Conservation (phyloP, 129 eudicot species). For the Cynara cardunculus region DNA sequence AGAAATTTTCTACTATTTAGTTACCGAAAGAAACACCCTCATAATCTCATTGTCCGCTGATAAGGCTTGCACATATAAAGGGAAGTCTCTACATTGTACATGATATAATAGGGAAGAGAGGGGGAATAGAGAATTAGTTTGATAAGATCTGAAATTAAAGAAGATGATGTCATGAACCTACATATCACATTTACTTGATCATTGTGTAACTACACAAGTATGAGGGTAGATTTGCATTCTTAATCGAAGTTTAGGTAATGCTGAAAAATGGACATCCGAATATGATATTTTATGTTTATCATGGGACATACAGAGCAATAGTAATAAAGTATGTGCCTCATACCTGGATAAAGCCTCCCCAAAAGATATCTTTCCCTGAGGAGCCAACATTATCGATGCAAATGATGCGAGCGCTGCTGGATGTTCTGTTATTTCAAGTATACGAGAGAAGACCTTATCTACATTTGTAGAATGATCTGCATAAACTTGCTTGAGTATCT, state of each 20-base stretch:
- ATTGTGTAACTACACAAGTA: no score
- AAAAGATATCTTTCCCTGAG: constrained; percentile 68
- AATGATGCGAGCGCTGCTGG: constrained; percentile 97
- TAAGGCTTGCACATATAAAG: background rate
- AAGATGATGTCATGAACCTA: no score
- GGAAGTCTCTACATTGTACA: background rate
- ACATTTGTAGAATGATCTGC: constrained; percentile 89
- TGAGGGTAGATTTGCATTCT: no score
- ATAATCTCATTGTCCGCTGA: background rate
- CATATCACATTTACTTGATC: background rate
- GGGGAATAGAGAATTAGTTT: no score
- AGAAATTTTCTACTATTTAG: background rate
- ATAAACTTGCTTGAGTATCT: constrained; percentile 83
- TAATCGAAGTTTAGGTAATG: background rate
- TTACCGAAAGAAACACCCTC: background rate
- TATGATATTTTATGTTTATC: background rate
- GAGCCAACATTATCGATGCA: constrained; percentile 94
- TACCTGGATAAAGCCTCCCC: constrained; percentile 81
- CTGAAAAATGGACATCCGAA: background rate
- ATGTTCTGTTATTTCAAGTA: constrained; percentile 69
- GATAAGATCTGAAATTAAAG: no score
- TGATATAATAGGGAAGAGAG: background rate
- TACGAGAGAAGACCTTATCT: constrained; percentile 76
- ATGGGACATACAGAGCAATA: background rate
- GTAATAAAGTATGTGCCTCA: background rate